Evolutionary conservation across 2,329 filamentous ascomycete species (phyloP), one percentile per base, ranked within the genome.

Genomic region (Fusarium fracticaudum): DNA sequence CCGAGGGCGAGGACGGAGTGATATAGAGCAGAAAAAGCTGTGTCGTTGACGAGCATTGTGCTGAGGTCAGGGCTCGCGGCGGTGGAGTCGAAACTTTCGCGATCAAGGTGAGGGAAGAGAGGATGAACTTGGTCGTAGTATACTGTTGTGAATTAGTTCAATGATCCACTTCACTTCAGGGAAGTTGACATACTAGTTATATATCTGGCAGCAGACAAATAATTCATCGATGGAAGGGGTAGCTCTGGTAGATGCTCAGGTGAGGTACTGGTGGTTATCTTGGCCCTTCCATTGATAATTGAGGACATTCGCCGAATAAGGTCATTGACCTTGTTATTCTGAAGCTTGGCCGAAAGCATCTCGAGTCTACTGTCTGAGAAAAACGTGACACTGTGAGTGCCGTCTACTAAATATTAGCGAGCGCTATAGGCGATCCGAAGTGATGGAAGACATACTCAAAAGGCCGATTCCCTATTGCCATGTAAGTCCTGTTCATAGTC

Each of bases 91-190:
- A 77, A 76, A 0, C 60, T 53, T 1, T 47, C 31, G 8, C 71
- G 58, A 15, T 73, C 69, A 1, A 77, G 18, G 29, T 74, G 67
- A 7, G 75, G 75, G 8, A 73, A 77, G 1, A 77, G 26, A 14
- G 73, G 75, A 29, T 77, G 75, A 11, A 77, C 71, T n/a, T 48
- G 54, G 15, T 77, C 67, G 4, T 75, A 77, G n/a, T 77, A 77
- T 22, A 40, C 75, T 77, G 4, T 0, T 1, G 22, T 33, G 8
- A 24, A 14, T 51, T 20, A 31, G 31, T 5, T 13, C 15, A n/a
- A 17, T n/a, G 5, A 1, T 24, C 3, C 6, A 2, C 6, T 26
- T 1, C 0, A 11, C 3, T 9, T 59, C 8, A 41, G 33, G 0
- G 5, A 1, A 14, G 17, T 9, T 22, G n/a, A 26, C 31, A 1